Evolutionary conservation across 2,329 filamentous ascomycete species (phyloP), one percentile per base, ranked within the genome.

Genomic region (Clarireedia homoeocarpa): DNA sequence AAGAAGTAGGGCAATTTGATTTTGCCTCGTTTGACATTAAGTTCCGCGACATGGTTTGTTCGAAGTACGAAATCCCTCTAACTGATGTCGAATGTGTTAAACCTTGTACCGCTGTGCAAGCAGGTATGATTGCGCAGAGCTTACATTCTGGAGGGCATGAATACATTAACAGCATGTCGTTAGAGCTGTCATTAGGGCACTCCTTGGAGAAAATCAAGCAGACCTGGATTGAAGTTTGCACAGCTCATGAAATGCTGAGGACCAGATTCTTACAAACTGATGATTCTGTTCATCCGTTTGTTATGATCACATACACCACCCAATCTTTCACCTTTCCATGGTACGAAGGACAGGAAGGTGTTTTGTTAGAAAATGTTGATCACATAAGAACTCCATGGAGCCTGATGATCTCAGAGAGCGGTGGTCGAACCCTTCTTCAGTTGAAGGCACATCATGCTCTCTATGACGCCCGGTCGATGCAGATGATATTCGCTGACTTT

Each of bases 81-180:
- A 47, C 59, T 23, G 12, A 71, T 0, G 61, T 89, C 1, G 78
- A 86, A 60, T 72, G 76, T 1, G 67, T 94, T 4, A 75, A 87
- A 0, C 91, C 91, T 0, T 95, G 89, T 67, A 95, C 91, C 0
- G 77, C 86, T 0, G 75, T 91, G 0, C 91, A 96, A 64, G 79
- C 81, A 49, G 89, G 88, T 0, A 91, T 96, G 80, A 68, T 96
- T 50, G 84, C 84, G 0, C 83, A 89, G 17, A 95, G 87, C 60
- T 66, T 87, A 17, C 78, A 83, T 53, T 89, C 86, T 0, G 70
- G 78, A 0, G 88, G 88, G 0, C 66, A 71, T 2, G 73, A 86
- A 38, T 96, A 96, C 66, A 80, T 95, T 65, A 96, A 95, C 65
- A 82, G 83, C 57, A 72, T 90, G 39, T 74, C 76, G 20, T 79